Base-by-base conservation (phyloP, 1,139 yeast genomes). In the Yamadazyma conglobata region DNA sequence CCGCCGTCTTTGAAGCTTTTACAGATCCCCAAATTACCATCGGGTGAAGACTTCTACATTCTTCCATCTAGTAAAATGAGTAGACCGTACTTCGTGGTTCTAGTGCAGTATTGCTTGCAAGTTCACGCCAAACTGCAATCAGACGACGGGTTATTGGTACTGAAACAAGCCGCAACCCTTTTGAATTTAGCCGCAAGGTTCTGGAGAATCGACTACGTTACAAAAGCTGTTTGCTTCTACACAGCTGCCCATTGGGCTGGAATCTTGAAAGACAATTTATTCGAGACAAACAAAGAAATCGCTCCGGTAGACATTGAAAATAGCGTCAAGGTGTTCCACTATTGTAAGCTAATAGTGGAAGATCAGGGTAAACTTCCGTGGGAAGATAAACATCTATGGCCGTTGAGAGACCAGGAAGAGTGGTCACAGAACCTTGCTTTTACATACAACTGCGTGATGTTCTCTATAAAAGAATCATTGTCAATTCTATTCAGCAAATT, bases 141-240 rank as follows among this genome's bases (percentile, higher is more conserved):
- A 6, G 31, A 40, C 15, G 40, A 42, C n/a, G 44, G 43, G n/a
- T 56, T 60, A 9, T 46, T 59, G 19, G 55, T 60, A 28, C 59
- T 58, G 27, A 67, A 74, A 48, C 55, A 63, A 16, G 61, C 71
- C 3, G 44, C 52, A 16, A 67, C 59, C 32, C 55, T 78, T 15
- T 48, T 77, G 9, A 56, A 52, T 7, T 56, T 64, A 12, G 73
- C 77, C 35, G 62, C 78, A 5, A 65, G 60, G 28, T 60, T 76
- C 28, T 84, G 94, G 94, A 59, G 84, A 38, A 53, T 83, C 5
- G 73, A 73, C 35, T 52, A 54, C 6, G 61, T 77, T 0, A 65
- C 88, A 0, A 57, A 73, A 34, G 74, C 79, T 0, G 65, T 72
- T 0, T 48, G 78, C 3, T 43, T 78, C 4, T 72, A 71, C 31